Evolutionary conservation across 2,329 filamentous ascomycete species (phyloP).

Genomic region (Phaeosphaeriaceae sp.): DNA sequence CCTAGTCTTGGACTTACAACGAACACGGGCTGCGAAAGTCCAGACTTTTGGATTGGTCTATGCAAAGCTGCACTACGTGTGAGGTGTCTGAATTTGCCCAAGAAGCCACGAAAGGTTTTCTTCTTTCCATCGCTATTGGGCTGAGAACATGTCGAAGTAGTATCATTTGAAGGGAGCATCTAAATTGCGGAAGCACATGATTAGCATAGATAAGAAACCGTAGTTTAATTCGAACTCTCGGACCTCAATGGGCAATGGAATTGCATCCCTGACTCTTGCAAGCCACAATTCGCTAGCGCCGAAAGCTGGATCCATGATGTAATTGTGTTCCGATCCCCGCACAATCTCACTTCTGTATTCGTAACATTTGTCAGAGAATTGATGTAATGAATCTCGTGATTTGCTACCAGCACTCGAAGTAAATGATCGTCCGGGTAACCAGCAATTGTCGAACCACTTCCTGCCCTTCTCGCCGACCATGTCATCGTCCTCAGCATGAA

Average conservation of each 20-base stretch:
- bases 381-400: background rate
- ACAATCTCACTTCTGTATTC: conserved; percentile 26
- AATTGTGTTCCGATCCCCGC: conserved; percentile 32
- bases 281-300: conserved; percentile 34
- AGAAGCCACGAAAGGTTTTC: conserved; percentile 1
- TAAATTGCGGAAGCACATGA: too few species aligned
- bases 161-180: too few species aligned
- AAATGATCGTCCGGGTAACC: conserved; percentile 13
- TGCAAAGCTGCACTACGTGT: background rate
- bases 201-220: too few species aligned
- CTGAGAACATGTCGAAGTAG: background rate
- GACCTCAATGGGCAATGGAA: conserved; percentile 11
- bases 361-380: conserved; percentile 13
- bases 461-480: conserved; percentile 38
- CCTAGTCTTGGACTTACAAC: conserved; percentile 4
- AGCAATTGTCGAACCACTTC: conserved; percentile 37
- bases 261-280: conserved; percentile 29
- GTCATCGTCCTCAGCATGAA: conserved; percentile 36
- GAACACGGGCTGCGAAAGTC: background rate
- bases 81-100: conserved; percentile 3
- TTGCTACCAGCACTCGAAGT: background rate
- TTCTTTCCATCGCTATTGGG: conserved; percentile 1
- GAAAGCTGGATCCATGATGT: conserved; percentile 35
- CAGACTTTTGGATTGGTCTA: background rate
- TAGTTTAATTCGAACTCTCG: background rate